Base-by-base conservation (phyloP, 2,329 filamentous ascomycete genomes). In the Phoma sp. region DNA sequence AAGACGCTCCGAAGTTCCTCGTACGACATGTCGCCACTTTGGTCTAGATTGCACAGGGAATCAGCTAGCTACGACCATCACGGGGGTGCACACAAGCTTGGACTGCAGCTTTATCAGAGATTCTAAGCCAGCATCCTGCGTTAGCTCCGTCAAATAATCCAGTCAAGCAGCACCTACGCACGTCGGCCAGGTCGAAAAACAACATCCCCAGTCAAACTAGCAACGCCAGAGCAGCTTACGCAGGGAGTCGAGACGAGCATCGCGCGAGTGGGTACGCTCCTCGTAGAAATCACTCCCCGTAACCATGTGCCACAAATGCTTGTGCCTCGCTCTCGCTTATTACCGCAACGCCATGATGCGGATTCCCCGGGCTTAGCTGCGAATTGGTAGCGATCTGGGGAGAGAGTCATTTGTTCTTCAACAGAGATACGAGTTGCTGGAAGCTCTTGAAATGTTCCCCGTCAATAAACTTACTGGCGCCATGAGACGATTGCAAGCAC, bases 391-490 rank as follows among this genome's bases (percentile, higher is more conserved):
- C 22, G 39, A 23, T 33, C 5, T 18, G 27, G 35, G 24, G 7
- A 25, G 39, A 24, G 23, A 38, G 5, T 30, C 35, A 29, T 24
- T 33, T 22, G n/a, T 22, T 35, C 35, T 33, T 33, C 29, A 47
- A 18, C 25, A 47, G 25, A 18, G 25, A n/a, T 32, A 39, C 25
- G 35, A 47, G 35, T 32, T 24, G 44, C 44, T 39, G 25, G 44
- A 39, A 32, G 24, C 25, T 14, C 25, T 32, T 29, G 10, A 32
- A 5, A n/a, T 22, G 25, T 32, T 47, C 25, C 35, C 25, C 35
- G 44, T 47, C 44, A 47, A 47, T 47, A 47, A 47, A 47, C 13
- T 32, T 32, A 38, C 14, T 32, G 18, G 25, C 44, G 35, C 35
- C 44, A 39, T 47, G 35, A 24, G 35, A 30, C 35, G 2, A 47